phyloP scores from a whole-genome alignment of 192 early-diverging fungal species.

The Mortierella claussenii region DNA sequence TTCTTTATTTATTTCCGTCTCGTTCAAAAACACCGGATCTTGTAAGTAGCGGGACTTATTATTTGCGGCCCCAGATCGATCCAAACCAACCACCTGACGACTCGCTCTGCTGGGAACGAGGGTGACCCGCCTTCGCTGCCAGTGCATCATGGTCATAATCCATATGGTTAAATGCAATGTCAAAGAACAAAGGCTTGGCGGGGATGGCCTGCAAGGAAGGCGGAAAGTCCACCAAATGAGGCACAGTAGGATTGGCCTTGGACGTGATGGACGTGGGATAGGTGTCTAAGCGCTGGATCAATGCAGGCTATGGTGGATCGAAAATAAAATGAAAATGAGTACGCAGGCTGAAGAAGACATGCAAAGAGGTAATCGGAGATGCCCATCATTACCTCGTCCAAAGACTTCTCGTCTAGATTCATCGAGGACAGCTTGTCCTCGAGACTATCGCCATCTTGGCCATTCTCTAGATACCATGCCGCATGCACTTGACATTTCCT shows the following conservation, averaged over 20 bases:
- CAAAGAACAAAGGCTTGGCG: slow-evolving; percentile 83
- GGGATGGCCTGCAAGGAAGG: slow-evolving; percentile 71
- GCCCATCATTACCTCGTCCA: slow-evolving; percentile 45
- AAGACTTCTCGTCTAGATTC: slow-evolving; percentile 52
- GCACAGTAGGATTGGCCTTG: slow-evolving; percentile 51
- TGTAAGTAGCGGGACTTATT: background rate
- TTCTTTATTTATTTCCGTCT: background rate
- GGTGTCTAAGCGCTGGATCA: slow-evolving; percentile 64
- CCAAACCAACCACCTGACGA: slow-evolving; percentile 40
- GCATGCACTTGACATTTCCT: slow-evolving; percentile 67
- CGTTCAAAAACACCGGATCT: background rate
- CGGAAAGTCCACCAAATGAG: slow-evolving; percentile 74
- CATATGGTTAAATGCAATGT: slow-evolving; percentile 77
- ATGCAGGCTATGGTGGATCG: slow-evolving; percentile 53
- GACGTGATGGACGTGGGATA: slow-evolving; percentile 59
- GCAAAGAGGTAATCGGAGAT: too few species aligned
- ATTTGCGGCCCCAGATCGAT: slow-evolving; percentile 51
- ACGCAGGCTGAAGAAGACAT: background rate
- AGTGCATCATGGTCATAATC: slow-evolving; percentile 59
- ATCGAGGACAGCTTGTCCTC: slow-evolving; percentile 51
- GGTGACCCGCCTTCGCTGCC: slow-evolving; percentile 36
- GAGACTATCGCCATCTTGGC: slow-evolving; percentile 40
- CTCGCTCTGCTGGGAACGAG: slow-evolving; percentile 26
- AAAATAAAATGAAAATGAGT: slow-evolving; percentile 11
- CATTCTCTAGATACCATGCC: slow-evolving; percentile 59